phyloP scores from a whole-genome alignment of 306 rosid species.

The Quercus bicolor region DNA sequence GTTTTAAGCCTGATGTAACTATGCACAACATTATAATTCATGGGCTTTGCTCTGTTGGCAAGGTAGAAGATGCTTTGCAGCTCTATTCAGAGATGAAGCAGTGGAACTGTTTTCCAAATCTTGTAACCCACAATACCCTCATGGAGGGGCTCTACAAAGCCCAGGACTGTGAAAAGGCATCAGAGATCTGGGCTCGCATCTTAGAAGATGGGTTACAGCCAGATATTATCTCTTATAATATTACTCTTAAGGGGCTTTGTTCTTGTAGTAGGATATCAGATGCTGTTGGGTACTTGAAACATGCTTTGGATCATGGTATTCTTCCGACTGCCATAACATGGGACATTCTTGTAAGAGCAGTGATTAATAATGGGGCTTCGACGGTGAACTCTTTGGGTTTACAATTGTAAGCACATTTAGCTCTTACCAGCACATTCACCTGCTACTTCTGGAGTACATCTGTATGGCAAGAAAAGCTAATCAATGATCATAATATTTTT shows the following conservation, averaged over 20 bases:
- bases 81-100: conserved; percentile 58
- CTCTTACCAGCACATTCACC: neutral
- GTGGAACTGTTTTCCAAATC: conserved; percentile 51
- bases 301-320: conserved; percentile 68
- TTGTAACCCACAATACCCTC: conserved; percentile 80
- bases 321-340: conserved; percentile 78
- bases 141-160: conserved; percentile 83
- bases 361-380: conserved; percentile 27
- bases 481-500: neutral
- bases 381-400: neutral
- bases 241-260: conserved; percentile 79
- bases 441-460: neutral
- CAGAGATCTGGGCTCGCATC: conserved; percentile 58
- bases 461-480: neutral
- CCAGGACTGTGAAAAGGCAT: conserved; percentile 61
- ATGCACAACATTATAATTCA: conserved; percentile 81
- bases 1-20: conserved; percentile 37
- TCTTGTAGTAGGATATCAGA: conserved; percentile 63
- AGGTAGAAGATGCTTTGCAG: conserved; percentile 57
- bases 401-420: neutral
- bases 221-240: conserved; percentile 83
- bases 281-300: conserved; percentile 51
- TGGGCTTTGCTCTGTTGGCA: conserved; percentile 74
- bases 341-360: conserved; percentile 86
- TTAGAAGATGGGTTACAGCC: conserved; percentile 52